These are phyloP conservation scores for Pseudotulostoma volvatum DNA, from an alignment of 495 filamentous ascomycete species.

Conservation along the genomic window DNA sequence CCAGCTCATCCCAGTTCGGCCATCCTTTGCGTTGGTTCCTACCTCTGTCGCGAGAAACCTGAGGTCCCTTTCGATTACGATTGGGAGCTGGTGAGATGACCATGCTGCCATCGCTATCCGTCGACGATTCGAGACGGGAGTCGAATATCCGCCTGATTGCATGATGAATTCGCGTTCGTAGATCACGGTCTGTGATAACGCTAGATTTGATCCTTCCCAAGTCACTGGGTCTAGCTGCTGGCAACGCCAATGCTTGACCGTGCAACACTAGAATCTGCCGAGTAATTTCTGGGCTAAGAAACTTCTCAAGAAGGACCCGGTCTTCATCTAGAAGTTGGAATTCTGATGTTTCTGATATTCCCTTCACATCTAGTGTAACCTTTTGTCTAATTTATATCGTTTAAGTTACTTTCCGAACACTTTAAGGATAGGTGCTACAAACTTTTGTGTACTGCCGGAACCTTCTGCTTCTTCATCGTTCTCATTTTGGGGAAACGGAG, in stretches of 20 bases:
- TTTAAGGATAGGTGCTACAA: too few species aligned
- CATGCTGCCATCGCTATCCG: constrained; percentile 42
- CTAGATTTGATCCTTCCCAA: constrained; percentile 23
- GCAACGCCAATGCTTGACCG: constrained; percentile 25
- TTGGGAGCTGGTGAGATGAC: constrained; percentile 34
- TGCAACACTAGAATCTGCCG: constrained; percentile 27
- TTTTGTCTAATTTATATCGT: too few species aligned
- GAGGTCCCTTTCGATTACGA: constrained; percentile 20
- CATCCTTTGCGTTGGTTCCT: constrained; percentile 15
- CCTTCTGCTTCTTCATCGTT: constrained; percentile 1
- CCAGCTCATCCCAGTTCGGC: constrained; percentile 43
- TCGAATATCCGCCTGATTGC: constrained; percentile 51
- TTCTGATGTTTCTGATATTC: too few species aligned
- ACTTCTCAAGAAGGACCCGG: constrained; percentile 22
- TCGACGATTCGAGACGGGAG: constrained; percentile 47
- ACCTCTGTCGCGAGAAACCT: constrained; percentile 16
- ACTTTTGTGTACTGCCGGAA: neutral
- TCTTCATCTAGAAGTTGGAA: constrained; percentile 33
- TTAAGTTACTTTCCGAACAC: too few species aligned
- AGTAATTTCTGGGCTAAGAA: constrained; percentile 28
- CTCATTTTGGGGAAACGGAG: constrained; percentile 5
- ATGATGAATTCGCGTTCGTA: constrained; percentile 48
- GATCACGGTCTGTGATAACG: constrained; percentile 37
- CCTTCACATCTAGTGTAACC: too few species aligned
- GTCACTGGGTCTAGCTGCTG: constrained; percentile 24